Base-by-base conservation (phyloP, 2,329 filamentous ascomycete genomes). In the Aspergillus texensis region DNA sequence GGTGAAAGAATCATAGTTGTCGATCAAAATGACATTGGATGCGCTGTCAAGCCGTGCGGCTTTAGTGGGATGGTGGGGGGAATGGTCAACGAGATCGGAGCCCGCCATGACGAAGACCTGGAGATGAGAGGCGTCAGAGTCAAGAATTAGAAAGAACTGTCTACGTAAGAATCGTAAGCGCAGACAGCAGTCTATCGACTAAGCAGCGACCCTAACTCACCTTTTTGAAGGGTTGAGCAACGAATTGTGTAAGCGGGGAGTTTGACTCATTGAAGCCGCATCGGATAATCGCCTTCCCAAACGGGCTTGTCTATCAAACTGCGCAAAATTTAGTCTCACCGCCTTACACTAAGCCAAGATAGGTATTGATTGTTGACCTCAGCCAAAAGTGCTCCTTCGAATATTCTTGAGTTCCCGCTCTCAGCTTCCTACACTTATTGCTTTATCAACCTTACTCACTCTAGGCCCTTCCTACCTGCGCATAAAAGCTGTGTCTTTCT, bases 1-100 rank as follows among this genome's bases (percentile, higher is more conserved):
- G 63, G 94, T 97, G 79, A 99, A 99, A 4, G 95, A 98, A 80
- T 99, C 95, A 80, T 98, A 99, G 81, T 99, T 99, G 84, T 99
- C 95, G 73, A 99, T 97, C 67, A 99, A 85, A 67, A 99, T 87
- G 63, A 99, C 86, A 79, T 98, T 98, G 62, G 91, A 91, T 30
- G 95, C 95, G 57, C 89, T 93, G 28, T 90, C 78, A 59, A 97
- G 84, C 41, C 89, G 88, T 58, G 89, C 83, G 34, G 89, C 89
- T 58, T 91, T 89, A 67, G 90, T 86, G 64, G 92, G 91, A 78
- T 97, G 89, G 72, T 74, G 77, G 72, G 94, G 93, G 64, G 94
- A 97, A 79, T 97, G 89, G 77, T 97, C 94, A 67, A 90, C 83
- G 48, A 90, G 65, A 79, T 83, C 68, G 80, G 77, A 62, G 60